Percentiles rank a stretch among this genome's conserved stretches.
phyloP scores from a whole-genome alignment of 2,329 filamentous ascomycete species.

The Xylariaceae sp. region DNA sequence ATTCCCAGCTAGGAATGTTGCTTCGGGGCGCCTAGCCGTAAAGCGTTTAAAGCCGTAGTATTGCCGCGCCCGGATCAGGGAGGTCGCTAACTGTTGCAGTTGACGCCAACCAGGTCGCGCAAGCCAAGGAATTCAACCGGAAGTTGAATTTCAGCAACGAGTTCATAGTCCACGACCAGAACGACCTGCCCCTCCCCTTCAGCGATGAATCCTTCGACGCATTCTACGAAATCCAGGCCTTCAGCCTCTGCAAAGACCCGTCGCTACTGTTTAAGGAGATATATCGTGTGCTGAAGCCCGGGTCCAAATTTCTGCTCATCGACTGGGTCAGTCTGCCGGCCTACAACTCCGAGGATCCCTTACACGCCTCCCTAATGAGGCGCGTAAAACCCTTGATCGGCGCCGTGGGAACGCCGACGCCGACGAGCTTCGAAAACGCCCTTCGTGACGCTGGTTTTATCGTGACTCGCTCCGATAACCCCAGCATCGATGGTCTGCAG shows the following conservation, averaged over 20 bases:
- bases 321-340: conserved; percentile 49
- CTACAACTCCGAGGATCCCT: conserved; percentile 41
- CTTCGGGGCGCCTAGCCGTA: background rate
- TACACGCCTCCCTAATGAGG: conserved; percentile 47
- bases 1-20: background rate
- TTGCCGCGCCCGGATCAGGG: background rate
- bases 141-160: conserved; percentile 35
- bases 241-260: conserved; percentile 47
- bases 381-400: conserved; percentile 51
- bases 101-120: conserved; percentile 43
- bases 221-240: conserved; percentile 54
- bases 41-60: background rate
- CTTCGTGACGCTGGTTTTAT: conserved; percentile 43
- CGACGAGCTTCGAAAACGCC: conserved; percentile 40
- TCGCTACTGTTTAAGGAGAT: conserved; percentile 43
- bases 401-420: conserved; percentile 49
- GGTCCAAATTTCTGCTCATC: conserved; percentile 44
- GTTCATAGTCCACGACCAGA: conserved; percentile 48
- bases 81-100: conserved; percentile 23
- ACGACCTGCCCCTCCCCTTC: conserved; percentile 47
- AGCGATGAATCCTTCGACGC: conserved; percentile 44
- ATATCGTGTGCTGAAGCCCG: conserved; percentile 45
- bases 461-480: conserved; percentile 45
- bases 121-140: conserved; percentile 31
- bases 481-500: conserved; percentile 46